phyloP scores from a whole-genome alignment of 305 asterid genomes.

The Solanum chacoense region DNA sequence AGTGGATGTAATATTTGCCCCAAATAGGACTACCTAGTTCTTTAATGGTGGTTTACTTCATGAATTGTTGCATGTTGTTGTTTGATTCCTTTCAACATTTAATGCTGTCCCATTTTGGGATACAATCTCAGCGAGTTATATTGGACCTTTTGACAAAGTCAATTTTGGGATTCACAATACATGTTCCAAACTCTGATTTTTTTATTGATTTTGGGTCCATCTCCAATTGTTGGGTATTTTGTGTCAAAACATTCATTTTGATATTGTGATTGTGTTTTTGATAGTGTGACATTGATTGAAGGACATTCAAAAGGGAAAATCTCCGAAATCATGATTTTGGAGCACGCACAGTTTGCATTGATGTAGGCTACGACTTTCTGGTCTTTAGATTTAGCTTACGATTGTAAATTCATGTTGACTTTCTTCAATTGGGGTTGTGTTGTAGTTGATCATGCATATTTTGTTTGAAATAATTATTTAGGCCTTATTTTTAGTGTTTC shows the following conservation, averaged over 20 bases:
- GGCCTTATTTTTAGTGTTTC: too few relatives aligned
- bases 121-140: neutral
- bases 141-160: neutral
- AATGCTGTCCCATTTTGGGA: neutral
- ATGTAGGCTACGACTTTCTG: neutral
- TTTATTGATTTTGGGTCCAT: neutral
- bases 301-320: neutral
- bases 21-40: too few relatives aligned
- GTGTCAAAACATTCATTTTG: neutral
- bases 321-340: neutral
- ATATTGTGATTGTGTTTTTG: neutral
- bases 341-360: neutral
- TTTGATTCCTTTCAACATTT: neutral
- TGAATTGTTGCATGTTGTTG: too few relatives aligned
- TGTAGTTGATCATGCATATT: too few relatives aligned
- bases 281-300: neutral
- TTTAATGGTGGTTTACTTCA: too few relatives aligned
- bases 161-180: neutral
- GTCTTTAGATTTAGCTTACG: too few relatives aligned
- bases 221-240: neutral
- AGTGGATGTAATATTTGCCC: too few relatives aligned
- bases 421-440: too few relatives aligned
- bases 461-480: too few relatives aligned
- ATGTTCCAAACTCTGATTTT: neutral
- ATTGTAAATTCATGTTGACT: too few relatives aligned